Base-by-base conservation (phyloP, 2,329 filamentous ascomycete genomes). In the Hymenoscyphus salicellus region DNA sequence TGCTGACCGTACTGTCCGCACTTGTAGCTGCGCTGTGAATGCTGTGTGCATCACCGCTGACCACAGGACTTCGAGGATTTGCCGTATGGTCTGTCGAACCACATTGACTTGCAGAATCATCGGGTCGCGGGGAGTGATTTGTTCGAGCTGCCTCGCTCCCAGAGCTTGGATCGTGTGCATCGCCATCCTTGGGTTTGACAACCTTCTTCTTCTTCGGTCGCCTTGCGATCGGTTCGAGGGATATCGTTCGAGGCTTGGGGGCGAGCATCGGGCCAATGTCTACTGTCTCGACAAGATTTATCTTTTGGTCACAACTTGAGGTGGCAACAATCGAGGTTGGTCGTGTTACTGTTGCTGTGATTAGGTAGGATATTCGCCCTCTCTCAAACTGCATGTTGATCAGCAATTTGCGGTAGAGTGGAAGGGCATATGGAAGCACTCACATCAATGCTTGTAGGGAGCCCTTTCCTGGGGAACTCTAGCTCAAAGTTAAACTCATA, bases 381-480 rank as follows among this genome's bases (percentile, higher is more conserved):
- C 94, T 88, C 78, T 98, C 95, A 77, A 99, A 99, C 93, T 98
- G 61, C 56, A 52, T 58, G 23, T 14, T 49, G n/a, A 55, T 74
- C 55, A 72, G 71, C 63, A 55, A 65, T 52, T 4, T 58, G 32
- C n/a, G 28, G 20, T 30, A 11, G 4, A 14, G 16, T 23, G 52
- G 41, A 5, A 49, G 28, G 32, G 55, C 20, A 10, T 4, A 36
- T 38, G 60, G 43, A 52, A 55, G 8, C 55, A 82, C 91, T 75
- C 84, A 97, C 94, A 79, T 96, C 93, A 74, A 99, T 94, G 76
- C 94, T 97, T 78, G 92, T 97, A n/a, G 91, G 91, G 65, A 95
- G 78, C 5, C 84, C 85, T 71, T 86, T 84, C 59, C 84, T 80
- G 1, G 89, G 89, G 69, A 92, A 91, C 63, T 88, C 80, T 67